phyloP scores from a whole-genome alignment of 2,329 filamentous ascomycete species.

The Ophiocordyceps unilateralis region DNA sequence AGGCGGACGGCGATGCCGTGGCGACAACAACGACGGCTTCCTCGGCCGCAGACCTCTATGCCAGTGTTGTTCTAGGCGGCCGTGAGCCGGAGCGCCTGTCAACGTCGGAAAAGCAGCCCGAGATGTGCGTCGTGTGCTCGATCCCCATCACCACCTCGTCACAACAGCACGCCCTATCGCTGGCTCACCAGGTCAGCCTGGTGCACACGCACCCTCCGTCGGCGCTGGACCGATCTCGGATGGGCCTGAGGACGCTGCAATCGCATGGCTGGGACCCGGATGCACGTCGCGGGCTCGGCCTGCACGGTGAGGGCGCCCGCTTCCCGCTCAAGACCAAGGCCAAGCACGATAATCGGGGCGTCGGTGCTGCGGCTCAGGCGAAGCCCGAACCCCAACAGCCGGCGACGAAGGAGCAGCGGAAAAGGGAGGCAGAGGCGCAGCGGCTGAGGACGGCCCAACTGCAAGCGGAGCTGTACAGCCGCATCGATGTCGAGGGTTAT shows the following conservation, averaged over 20 bases:
- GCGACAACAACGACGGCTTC: slow-evolving; percentile 4
- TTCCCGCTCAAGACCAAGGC: slow-evolving; percentile 55
- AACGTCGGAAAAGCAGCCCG: background rate
- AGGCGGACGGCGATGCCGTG: slow-evolving; percentile 15
- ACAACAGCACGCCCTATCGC: slow-evolving; percentile 37
- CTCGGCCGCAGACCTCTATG: slow-evolving; percentile 41
- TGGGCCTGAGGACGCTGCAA: slow-evolving; percentile 49
- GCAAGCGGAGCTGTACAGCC: slow-evolving; percentile 54
- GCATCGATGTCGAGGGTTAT: slow-evolving; percentile 61
- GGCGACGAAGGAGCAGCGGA: slow-evolving; percentile 33
- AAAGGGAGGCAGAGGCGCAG: slow-evolving; percentile 25
- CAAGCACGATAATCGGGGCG: slow-evolving; percentile 60
- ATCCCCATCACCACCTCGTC: slow-evolving; percentile 14
- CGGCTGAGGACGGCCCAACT: slow-evolving; percentile 45
- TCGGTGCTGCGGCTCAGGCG: slow-evolving; percentile 35
- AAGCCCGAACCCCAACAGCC: slow-evolving; percentile 15
- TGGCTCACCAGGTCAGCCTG: slow-evolving; percentile 56
- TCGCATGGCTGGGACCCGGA: slow-evolving; percentile 63
- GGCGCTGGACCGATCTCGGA: slow-evolving; percentile 49
- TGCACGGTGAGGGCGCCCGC: slow-evolving; percentile 51
- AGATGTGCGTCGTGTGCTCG: slow-evolving; percentile 18
- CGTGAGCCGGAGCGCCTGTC: slow-evolving; percentile 2
- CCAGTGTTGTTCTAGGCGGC: slow-evolving; percentile 43
- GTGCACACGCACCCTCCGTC: slow-evolving; percentile 56
- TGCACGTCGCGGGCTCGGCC: slow-evolving; percentile 53